A percentile compares a stretch with the other conserved stretches of the same genome.
Conservation (phyloP, 805 yeast species). For the Yarrowia sp. region DNA sequence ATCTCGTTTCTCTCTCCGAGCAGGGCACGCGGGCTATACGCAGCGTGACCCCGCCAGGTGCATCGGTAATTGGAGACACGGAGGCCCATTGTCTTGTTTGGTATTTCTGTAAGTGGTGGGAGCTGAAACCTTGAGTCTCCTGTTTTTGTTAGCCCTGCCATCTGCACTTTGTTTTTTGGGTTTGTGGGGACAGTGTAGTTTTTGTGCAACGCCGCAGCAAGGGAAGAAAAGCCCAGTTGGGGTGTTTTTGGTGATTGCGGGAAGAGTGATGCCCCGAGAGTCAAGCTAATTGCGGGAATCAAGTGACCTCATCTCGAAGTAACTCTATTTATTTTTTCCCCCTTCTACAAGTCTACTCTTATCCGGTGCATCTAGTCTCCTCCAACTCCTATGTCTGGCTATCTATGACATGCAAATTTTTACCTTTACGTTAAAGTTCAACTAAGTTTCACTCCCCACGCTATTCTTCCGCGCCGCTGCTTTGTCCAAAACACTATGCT, state of each 20-base stretch:
- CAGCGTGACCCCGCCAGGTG: conserved; percentile 19
- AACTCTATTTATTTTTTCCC: not conserved
- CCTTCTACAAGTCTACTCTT: not conserved
- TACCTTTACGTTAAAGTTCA: conserved; percentile 32
- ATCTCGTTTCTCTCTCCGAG: not conserved
- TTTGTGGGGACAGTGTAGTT: conserved; percentile 36
- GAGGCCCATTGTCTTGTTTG: not conserved
- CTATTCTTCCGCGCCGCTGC: conserved; percentile 38
- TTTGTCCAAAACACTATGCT: conserved; percentile 5
- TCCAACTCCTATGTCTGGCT: conserved; percentile 20
- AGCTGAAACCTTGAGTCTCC: conserved; percentile 34
- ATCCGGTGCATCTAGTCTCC: conserved; percentile 9
- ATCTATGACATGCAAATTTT: conserved; percentile 38
- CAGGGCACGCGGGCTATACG: not conserved
- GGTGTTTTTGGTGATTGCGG: not conserved
- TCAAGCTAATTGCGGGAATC: not conserved
- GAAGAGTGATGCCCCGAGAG: not conserved
- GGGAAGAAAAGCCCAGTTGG: not conserved
- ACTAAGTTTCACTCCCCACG: conserved; percentile 38
- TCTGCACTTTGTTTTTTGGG: conserved; percentile 16
- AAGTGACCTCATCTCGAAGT: not conserved
- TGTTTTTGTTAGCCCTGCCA: conserved; percentile 35
- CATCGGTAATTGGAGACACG: conserved; percentile 23
- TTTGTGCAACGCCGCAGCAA: conserved; percentile 26
- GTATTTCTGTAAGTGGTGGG: not conserved